phyloP scores from a whole-genome alignment of 129 eudicot species.

The Flaveria trinervia region DNA sequence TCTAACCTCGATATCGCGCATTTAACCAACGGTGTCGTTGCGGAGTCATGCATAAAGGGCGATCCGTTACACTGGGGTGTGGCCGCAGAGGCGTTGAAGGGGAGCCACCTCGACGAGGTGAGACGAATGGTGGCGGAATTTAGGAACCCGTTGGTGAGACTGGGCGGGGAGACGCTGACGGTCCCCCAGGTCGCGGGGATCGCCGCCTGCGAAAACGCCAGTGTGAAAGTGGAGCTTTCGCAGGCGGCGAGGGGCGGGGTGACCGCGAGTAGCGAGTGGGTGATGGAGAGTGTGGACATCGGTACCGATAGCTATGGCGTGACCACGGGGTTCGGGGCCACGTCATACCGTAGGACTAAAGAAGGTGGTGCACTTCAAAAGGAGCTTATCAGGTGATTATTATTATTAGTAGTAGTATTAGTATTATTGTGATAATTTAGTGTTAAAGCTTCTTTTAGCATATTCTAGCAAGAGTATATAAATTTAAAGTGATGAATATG shows the following conservation, averaged over 20 bases:
- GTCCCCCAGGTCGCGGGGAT: constrained; percentile 73
- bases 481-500: no score
- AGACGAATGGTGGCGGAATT: constrained; percentile 80
- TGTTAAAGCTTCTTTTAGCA: no score
- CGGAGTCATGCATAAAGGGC: constrained; percentile 42
- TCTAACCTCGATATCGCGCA: constrained; percentile 35
- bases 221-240: constrained; percentile 64
- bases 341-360: constrained; percentile 57
- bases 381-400: constrained; percentile 48
- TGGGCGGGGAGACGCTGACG: constrained; percentile 67
- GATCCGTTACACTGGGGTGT: constrained; percentile 77
- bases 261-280: constrained; percentile 60
- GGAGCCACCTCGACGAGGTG: constrained; percentile 84
- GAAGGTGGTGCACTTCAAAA: constrained; percentile 62
- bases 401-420: no score
- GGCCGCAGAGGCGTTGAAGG: constrained; percentile 65
- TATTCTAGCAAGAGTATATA: no score
- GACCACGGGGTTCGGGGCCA: constrained; percentile 59
- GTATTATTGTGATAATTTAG: no score
- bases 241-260: constrained; percentile 56
- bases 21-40: constrained; percentile 14
- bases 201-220: constrained; percentile 43
- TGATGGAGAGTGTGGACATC: constrained; percentile 53
- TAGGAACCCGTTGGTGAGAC: constrained; percentile 62
- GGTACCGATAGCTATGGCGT: constrained; percentile 64